Base-by-base conservation (phyloP, 1,139 yeast species). In the Hemisphaericaspora subhashii region DNA sequence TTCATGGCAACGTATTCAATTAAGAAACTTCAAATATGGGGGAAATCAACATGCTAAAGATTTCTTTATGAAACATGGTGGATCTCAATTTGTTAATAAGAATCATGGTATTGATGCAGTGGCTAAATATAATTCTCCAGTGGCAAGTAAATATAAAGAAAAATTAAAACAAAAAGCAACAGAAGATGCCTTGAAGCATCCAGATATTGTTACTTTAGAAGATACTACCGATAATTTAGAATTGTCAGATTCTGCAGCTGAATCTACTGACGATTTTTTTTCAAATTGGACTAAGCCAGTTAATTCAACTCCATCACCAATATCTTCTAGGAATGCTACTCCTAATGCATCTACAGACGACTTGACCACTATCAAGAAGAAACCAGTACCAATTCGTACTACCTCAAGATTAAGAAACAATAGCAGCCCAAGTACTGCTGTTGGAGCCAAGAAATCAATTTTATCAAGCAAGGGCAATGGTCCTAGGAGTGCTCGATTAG, bases 21-120 rank as follows among this genome's bases (percentile, higher is more conserved):
- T 92, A 59, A 77, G 96, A 56, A 81, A 88, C 58, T 88, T 92
- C 77, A 89, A 90, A 58, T 79, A 85, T 44, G 98, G 98, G 39
- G 98, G 98, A 14, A 92, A 92, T 62, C 83, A 83, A 53, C 77
- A 75, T 35, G 96, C 96, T 32, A 81, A 82, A 50, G 96, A 86
- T 42, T 92, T 79, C 55, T 86, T 86, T 60, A 62, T 78, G 51
- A 86, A 86, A 62, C 82, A 89, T 55, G 96, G 96, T 33, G 97
- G 96, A 13, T 72, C 87, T 18, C 81, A 80, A 54, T 82, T 68
- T 53, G 68, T 89, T 41, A 56, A 51, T 44, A 48, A 46, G 41
- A 64, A 63, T 43, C 62, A 66, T 20, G 68, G 71, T 32, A 74
- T 74, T 30, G 86, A 86, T 54, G 85, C 92, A 20, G 77, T 75